A percentile compares a stretch with the other conserved stretches of the same genome.
Conservation (phyloP, 441 rosid species). For the Biscutella laevigata region DNA sequence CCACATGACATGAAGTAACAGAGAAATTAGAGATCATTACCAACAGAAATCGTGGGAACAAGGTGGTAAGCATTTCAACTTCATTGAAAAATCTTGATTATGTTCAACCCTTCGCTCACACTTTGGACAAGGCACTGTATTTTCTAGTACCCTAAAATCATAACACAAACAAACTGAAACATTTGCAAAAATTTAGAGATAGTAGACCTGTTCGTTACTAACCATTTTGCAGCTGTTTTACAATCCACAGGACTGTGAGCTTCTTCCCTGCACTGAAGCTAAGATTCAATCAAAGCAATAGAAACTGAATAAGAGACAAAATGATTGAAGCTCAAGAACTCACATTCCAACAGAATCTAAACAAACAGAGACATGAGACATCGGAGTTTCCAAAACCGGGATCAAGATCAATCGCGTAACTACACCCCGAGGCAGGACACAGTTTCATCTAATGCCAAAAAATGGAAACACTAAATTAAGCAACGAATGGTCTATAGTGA, state of each 20-base stretch:
- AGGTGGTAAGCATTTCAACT: slow-evolving; percentile 46
- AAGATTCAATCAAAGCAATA: neutral
- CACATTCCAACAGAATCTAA: slow-evolving; percentile 57
- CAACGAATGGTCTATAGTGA: neutral
- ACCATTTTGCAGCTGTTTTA: slow-evolving; percentile 48
- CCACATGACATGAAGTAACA: neutral
- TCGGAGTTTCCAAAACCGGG: slow-evolving; percentile 27
- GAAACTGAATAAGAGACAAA: neutral
- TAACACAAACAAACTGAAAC: neutral
- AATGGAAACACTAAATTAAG: neutral
- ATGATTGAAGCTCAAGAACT: neutral
- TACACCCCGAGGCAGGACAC: slow-evolving; percentile 50
- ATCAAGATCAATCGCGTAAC: slow-evolving; percentile 29
- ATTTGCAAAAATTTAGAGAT: too few species aligned
- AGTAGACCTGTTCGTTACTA: slow-evolving; percentile 34
- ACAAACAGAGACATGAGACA: slow-evolving; percentile 39
- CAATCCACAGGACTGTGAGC: slow-evolving; percentile 75
- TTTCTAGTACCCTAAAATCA: slow-evolving; percentile 24
- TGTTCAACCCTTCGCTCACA: slow-evolving; percentile 48
- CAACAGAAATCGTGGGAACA: slow-evolving; percentile 54
- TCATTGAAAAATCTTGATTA: slow-evolving; percentile 36
- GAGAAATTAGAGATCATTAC: slow-evolving; percentile 16
- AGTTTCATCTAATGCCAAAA: slow-evolving; percentile 26
- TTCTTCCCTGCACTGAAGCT: slow-evolving; percentile 38
- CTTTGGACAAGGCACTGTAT: slow-evolving; percentile 65